Percentiles rank a stretch among this genome's conserved stretches.
These are phyloP conservation scores for Clavulina sp. DNA, from an alignment of 768 basidiomycete genomes.

Conservation along the genomic window DNA sequence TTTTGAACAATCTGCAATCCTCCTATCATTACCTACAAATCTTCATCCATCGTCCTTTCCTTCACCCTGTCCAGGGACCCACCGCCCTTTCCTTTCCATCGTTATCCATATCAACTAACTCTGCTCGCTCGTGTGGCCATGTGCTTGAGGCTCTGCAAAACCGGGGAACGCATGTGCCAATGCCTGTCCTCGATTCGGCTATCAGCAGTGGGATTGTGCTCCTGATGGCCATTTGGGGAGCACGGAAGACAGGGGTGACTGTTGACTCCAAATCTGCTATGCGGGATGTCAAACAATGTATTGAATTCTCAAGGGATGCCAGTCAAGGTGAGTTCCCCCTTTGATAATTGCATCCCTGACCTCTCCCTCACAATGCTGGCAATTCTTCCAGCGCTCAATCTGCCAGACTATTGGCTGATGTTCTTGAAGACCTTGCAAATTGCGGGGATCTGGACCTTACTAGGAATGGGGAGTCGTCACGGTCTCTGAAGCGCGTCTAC, in stretches of 20 bases:
- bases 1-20: background rate
- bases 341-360: too few relatives aligned
- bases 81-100: conserved; percentile 27
- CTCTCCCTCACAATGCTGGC: too few relatives aligned
- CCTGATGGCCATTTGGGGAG: conserved; percentile 40
- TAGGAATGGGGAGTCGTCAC: too few relatives aligned
- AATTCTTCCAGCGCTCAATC: too few relatives aligned
- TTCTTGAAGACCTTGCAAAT: too few relatives aligned
- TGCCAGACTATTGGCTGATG: too few relatives aligned
- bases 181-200: conserved; percentile 27
- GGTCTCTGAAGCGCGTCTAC: too few relatives aligned
- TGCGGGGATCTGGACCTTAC: too few relatives aligned
- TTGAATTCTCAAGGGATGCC: too few relatives aligned
- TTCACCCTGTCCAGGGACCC: background rate
- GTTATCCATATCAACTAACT: conserved; percentile 38
- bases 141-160: conserved; percentile 37
- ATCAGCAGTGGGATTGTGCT: conserved; percentile 36
- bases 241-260: conserved; percentile 18
- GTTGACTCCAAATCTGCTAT: background rate
- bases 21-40: conserved; percentile 3
- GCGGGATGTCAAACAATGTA: background rate
- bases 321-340: too few relatives aligned
- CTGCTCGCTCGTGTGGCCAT: conserved; percentile 40
- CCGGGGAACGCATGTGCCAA: conserved; percentile 28
- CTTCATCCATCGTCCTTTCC: conserved; percentile 6